Base-by-base conservation (phyloP, 1,139 yeast genomes). In the Candida buenavistaensis region DNA sequence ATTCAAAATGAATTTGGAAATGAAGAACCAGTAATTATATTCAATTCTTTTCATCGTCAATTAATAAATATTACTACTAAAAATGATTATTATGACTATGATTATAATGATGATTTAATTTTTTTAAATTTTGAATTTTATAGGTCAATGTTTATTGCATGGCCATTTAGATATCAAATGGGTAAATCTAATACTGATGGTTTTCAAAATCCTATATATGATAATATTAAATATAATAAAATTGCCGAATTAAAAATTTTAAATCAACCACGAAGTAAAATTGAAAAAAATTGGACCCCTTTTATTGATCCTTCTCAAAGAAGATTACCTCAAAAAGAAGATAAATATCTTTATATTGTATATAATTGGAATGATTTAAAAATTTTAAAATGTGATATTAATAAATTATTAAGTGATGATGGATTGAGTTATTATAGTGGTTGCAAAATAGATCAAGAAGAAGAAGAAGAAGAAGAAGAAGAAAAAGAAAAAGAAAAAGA, bases 251-350 rank as follows among this genome's bases (percentile, higher is more conserved):
- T 44, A 23, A 38, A 45, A 9, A 25, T 50, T 55, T 34, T 51
- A 51, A 30, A 59, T 55, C 57, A 43, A 64, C 48, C 38, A 55
- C 48, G 50, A 56, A 47, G 55, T 43, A 17, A 53, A 40, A 40
- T 67, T 54, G 77, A 74, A 44, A 72, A 72, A 48, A 72, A 72
- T 45, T 74, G 80, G 80, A 62, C 73, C 5, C 79, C 79, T 28
- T 73, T 74, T 40, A 57, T 72, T 35, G 48, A 55, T 33, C 19
- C 17, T 6, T 32, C 32, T 25, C 13, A 35, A 28, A 22, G 32
- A 28, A 39, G n/a, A n/a, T n/a, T n/a, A 16, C 21, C 10, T 30
- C n/a, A n/a, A n/a, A n/a, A n/a, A 13, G 14, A 22, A 4, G 73
- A 68, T 44, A 51, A 51, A 23, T 37, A 49, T 19, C 49, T 73